Evolutionary conservation across 2,329 filamentous ascomycete genomes (phyloP), one percentile per base, ranked within the genome.

Genomic region (Daldinia sp.): DNA sequence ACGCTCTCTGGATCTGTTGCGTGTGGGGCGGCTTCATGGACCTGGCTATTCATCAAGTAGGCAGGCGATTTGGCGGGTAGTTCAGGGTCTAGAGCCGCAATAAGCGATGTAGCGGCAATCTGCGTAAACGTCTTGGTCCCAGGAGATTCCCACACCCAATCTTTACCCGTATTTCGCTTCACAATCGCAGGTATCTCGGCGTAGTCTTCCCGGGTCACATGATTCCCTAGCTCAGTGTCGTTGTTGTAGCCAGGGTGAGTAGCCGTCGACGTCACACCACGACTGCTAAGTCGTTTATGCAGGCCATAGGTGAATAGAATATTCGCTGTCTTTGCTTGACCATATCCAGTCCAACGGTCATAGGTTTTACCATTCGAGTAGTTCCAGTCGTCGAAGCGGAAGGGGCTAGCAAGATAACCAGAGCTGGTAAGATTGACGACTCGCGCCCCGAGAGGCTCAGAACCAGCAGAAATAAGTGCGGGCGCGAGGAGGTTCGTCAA

Each of bases 261-360:
- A 2, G 78, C 78, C 5, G 76, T 76, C 0, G 78, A 76, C 1
- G 73, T 71, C 6, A 82, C 70, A 2, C 77, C 77, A 1, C 71
- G 72, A n/a, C 48, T 46, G 10, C 71, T 67, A 3, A 82, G 72
- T 7, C 76, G 78, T 28, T 80, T 73, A 0, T 72, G 73, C 5
- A 83, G 69, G 55, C 75, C 78, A 18, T 76, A 77, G 0, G 77
- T 74, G 67, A 82, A 82, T 53, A 83, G 74, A 10, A 86, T 81
- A 46, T 84, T 83, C 3, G 84, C 83, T 3, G 81, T 81, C 71
- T 86, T 86, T 51, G 81, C 82, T 69, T 85, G 83, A 0, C 78
- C 81, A 64, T 87, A 86, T 9, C 78, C 82, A 1, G 77, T 72
- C 78, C 82, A 84, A 7, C 61, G 77, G 6, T 82, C 81, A 50